Conservation (phyloP, 2,329 filamentous ascomycete species). For the Graphiopsis chlorocephala region DNA sequence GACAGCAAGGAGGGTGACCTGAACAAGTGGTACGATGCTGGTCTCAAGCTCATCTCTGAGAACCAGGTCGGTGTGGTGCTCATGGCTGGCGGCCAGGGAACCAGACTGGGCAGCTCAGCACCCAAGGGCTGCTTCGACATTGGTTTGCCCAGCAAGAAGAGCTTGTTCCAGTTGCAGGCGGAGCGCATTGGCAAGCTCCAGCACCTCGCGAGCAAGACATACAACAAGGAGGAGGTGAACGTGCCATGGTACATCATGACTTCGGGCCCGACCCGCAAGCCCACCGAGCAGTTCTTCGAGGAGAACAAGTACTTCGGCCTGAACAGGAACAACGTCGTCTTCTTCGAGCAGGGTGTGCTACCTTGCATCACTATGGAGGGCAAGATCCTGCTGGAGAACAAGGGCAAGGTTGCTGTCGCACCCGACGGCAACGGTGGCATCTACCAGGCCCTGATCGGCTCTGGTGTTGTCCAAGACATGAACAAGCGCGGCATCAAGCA, state of each 20-base stretch:
- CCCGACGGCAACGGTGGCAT: conserved; percentile 97
- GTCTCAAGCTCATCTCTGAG: conserved; percentile 62
- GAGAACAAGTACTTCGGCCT: conserved; percentile 90
- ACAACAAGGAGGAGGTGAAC: conserved; percentile 58
- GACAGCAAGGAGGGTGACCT: conserved; percentile 79
- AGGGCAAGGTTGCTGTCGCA: conserved; percentile 86
- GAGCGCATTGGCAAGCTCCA: conserved; percentile 89
- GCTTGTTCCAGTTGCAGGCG: conserved; percentile 94
- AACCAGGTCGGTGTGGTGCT: conserved; percentile 81
- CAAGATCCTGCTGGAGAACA: conserved; percentile 91
- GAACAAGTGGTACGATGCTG: conserved; percentile 75
- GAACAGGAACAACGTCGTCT: conserved; percentile 76
- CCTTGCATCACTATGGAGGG: conserved; percentile 97
- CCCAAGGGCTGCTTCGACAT: conserved; percentile 99
- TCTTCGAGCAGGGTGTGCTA: conserved; percentile 96
- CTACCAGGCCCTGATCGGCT: conserved; percentile 83
- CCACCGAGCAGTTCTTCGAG: conserved; percentile 91
- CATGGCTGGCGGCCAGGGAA: conserved; percentile 97
- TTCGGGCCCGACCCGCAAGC: conserved; percentile 84
- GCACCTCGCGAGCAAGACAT: conserved; percentile 70
- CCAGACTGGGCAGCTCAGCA: conserved; percentile 85
- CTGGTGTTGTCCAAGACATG: conserved; percentile 84
- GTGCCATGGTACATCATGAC: conserved; percentile 99
- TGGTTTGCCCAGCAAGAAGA: conserved; percentile 86
- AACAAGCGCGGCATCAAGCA: conserved; percentile 84